Conservation (phyloP, 2,329 filamentous ascomycete genomes). For the Coniella lustricola region DNA sequence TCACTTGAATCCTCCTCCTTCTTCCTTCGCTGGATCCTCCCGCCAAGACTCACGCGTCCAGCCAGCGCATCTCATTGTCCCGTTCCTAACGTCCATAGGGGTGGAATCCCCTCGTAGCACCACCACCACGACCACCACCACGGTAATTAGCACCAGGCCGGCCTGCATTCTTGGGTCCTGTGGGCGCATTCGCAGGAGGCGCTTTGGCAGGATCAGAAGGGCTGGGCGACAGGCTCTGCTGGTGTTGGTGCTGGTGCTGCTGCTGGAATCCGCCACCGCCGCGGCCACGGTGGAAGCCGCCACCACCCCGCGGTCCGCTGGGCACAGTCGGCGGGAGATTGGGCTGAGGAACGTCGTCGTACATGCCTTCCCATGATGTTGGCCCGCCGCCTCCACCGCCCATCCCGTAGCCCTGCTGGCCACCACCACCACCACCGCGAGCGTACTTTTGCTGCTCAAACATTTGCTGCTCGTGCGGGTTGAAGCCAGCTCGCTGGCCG, state of each 20-base stretch:
- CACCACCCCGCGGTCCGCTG: constrained; percentile 35
- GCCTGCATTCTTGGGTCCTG: constrained; percentile 91
- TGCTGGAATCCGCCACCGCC: constrained; percentile 26
- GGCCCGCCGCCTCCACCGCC: constrained; percentile 47
- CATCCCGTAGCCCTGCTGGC: constrained; percentile 27
- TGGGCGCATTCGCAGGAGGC: constrained; percentile 77
- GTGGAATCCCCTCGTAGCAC: constrained; percentile 68
- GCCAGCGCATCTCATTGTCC: too few relatives aligned
- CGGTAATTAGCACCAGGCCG: constrained; percentile 89
- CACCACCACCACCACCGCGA: constrained; percentile 35
- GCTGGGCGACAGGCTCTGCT: constrained; percentile 26
- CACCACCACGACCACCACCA: constrained; percentile 74
- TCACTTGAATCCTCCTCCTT: too few relatives aligned
- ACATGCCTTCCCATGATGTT: constrained; percentile 97
- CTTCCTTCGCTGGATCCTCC: too few relatives aligned
- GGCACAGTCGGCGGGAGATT: constrained; percentile 46
- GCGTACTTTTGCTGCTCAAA: constrained; percentile 78
- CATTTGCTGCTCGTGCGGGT: constrained; percentile 63
- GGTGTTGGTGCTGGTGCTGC: too few relatives aligned
- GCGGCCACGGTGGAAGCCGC: constrained; percentile 28
- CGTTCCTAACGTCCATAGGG: constrained; percentile 55
- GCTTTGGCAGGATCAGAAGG: constrained; percentile 48
- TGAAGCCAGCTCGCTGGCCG: constrained; percentile 45
- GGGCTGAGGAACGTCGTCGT: constrained; percentile 87
- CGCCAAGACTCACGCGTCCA: too few relatives aligned